These are phyloP conservation scores for Zymoseptoria crescenta DNA, from an alignment of 2,329 filamentous ascomycete species.

Conservation along the genomic window DNA sequence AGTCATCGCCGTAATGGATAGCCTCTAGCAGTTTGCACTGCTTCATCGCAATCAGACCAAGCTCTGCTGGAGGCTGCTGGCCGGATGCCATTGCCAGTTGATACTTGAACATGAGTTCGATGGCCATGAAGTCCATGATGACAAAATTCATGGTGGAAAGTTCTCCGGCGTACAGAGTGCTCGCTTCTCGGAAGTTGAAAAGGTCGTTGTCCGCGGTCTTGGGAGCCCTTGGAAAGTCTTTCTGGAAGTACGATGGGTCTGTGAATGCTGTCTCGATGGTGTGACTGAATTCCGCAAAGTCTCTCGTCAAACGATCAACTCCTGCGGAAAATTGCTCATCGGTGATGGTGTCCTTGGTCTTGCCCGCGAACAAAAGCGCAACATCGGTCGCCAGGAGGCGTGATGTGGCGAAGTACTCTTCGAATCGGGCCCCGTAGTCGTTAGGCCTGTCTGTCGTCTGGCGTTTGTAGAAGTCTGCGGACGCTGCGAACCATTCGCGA, in stretches of 20 bases:
- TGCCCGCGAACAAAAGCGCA: slow-evolving; percentile 65
- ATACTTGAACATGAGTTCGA: slow-evolving; percentile 72
- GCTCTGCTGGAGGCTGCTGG: slow-evolving; percentile 44
- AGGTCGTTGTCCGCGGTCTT: slow-evolving; percentile 51
- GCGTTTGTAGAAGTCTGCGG: slow-evolving; percentile 54
- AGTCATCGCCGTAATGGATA: slow-evolving; percentile 62
- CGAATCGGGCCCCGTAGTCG: slow-evolving; percentile 56
- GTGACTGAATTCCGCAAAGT: slow-evolving; percentile 42
- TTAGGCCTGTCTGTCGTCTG: slow-evolving; percentile 53
- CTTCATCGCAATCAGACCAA: slow-evolving; percentile 56
- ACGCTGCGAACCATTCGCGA: slow-evolving; percentile 67
- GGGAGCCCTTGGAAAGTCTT: slow-evolving; percentile 50
- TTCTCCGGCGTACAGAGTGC: slow-evolving; percentile 61
- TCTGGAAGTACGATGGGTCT: slow-evolving; percentile 55
- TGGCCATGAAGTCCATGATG: slow-evolving; percentile 67
- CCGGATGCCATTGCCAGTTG: slow-evolving; percentile 54
- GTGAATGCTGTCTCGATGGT: slow-evolving; percentile 55
- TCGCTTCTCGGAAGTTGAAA: slow-evolving; percentile 63
- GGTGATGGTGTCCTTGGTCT: slow-evolving; percentile 56
- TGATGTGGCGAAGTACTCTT: slow-evolving; percentile 54
- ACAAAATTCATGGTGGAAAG: slow-evolving; percentile 69
- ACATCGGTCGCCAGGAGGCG: slow-evolving; percentile 73
- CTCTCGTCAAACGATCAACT: slow-evolving; percentile 38
- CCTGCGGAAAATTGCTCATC: slow-evolving; percentile 58
- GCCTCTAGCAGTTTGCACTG: slow-evolving; percentile 75